phyloP scores from a whole-genome alignment of 352 stramenopile species.

The Globisporangium viniferum region DNA sequence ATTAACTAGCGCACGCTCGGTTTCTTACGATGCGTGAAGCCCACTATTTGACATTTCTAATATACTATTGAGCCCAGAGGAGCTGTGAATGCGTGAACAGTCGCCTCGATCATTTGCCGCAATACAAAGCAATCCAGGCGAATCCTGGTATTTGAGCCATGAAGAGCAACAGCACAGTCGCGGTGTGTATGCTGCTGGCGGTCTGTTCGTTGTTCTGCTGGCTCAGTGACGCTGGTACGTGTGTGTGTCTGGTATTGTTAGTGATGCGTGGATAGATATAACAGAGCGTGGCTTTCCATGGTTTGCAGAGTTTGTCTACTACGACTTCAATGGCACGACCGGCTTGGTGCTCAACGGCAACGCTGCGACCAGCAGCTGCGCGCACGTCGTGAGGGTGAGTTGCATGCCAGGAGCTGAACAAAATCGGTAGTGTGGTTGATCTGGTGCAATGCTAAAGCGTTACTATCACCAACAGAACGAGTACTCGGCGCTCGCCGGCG shows the following conservation, averaged over 20 bases:
- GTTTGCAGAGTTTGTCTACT: slow-evolving; percentile 79
- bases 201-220: not conserved
- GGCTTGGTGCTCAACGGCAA: slow-evolving; percentile 79
- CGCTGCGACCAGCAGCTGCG: slow-evolving; percentile 74
- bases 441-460: not conserved
- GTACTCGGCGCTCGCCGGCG: slow-evolving; percentile 47
- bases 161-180: not conserved
- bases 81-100: not conserved
- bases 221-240: not conserved
- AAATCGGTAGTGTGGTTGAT: too few species aligned
- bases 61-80: not conserved
- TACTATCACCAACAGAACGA: slow-evolving; percentile 37
- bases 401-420: not conserved
- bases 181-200: not conserved
- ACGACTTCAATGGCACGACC: slow-evolving; percentile 83
- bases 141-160: not conserved
- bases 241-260: not conserved
- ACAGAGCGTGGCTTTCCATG: not conserved
- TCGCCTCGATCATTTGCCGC: not conserved
- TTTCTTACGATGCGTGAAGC: not conserved
- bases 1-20: not conserved
- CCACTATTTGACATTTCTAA: not conserved
- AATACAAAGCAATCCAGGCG: not conserved
- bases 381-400: slow-evolving; percentile 36
- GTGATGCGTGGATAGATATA: not conserved